Percentiles rank a stretch among this genome's conserved stretches.
Conservation (phyloP, 805 yeast genomes). For the Saccharomycopsis guyanensis region DNA sequence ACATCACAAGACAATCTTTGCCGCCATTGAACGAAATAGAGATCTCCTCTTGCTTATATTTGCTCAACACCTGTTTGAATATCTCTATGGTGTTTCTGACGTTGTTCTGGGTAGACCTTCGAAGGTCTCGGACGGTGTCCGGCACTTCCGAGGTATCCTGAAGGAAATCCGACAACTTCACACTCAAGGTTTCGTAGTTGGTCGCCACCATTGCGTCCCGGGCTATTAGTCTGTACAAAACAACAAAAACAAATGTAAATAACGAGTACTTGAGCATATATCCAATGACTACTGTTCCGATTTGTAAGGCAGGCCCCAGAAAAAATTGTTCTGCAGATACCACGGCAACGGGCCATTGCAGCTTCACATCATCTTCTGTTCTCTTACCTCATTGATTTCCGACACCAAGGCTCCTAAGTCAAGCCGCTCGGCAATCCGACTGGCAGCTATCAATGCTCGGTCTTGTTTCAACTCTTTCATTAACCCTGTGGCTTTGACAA, state of each 20-base stretch:
- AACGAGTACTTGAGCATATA: too few relatives aligned
- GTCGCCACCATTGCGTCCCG: conserved; percentile 2
- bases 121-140: not conserved
- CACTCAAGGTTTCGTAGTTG: not conserved
- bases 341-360: too few relatives aligned
- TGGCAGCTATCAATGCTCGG: conserved; percentile 76
- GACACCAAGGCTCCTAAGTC: conserved; percentile 46
- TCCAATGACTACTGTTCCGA: too few relatives aligned
- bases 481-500: conserved; percentile 60
- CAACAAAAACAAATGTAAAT: too few relatives aligned
- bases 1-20: conserved; percentile 89
- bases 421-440: conserved; percentile 72
- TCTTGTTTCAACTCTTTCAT: conserved; percentile 66
- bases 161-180: conserved; percentile 2
- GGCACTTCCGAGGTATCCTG: conserved; percentile 5
- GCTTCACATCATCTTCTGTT: conserved; percentile 34
- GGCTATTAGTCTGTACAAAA: too few relatives aligned
- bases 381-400: conserved; percentile 47
- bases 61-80: conserved; percentile 14
- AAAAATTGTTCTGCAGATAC: too few relatives aligned
- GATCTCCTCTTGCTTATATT: conserved; percentile 36
- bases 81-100: conserved; percentile 10
- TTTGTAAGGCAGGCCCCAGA: too few relatives aligned
- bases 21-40: conserved; percentile 94
- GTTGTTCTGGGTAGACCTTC: conserved; percentile 13